These are phyloP conservation scores for Aspergillus nidulans DNA, from an alignment of 495 filamentous ascomycete genomes.

Conservation along the genomic window DNA sequence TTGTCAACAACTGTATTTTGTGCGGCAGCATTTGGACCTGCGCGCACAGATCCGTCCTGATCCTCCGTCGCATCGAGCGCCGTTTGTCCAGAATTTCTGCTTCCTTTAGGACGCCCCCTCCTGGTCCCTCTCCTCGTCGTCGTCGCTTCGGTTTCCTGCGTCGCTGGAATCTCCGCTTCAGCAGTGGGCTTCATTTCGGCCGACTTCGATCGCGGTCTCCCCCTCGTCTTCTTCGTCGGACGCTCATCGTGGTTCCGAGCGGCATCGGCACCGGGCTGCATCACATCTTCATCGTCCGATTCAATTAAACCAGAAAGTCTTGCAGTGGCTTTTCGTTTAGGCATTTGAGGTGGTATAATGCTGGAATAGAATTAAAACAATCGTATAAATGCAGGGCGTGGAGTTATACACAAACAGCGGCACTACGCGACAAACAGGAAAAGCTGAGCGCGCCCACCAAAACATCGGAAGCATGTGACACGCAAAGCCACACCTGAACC, in stretches of 20 bases:
- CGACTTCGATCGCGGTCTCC: conserved; percentile 33
- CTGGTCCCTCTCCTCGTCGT: conserved; percentile 28
- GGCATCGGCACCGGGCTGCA: conserved; percentile 24
- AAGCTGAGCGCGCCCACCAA: not conserved
- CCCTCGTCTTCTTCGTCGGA: conserved; percentile 38
- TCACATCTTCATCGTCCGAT: conserved; percentile 63
- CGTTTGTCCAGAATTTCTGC: conserved; percentile 25
- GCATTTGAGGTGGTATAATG: conserved; percentile 36
- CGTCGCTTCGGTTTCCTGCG: conserved; percentile 30
- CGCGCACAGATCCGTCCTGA: conserved; percentile 19
- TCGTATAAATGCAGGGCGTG: not conserved
- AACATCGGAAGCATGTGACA: conserved; percentile 28
- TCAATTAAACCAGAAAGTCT: conserved; percentile 60
- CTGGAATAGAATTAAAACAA: not conserved
- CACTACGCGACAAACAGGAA: conserved; percentile 7
- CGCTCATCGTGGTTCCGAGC: conserved; percentile 32
- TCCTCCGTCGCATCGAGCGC: conserved; percentile 15
- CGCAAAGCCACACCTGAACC: conserved; percentile 22
- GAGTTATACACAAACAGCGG: conserved; percentile 1
- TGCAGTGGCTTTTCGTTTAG: conserved; percentile 48
- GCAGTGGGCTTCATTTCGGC: conserved; percentile 21
- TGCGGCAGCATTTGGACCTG: conserved; percentile 22
- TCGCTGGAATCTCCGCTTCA: conserved; percentile 8
- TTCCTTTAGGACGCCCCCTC: conserved; percentile 41
- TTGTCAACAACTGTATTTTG: conserved; percentile 23